Percentiles rank a stretch among this genome's conserved stretches.
phyloP scores from a whole-genome alignment of 2,329 filamentous ascomycete genomes.

The Sclerotinia minor region DNA sequence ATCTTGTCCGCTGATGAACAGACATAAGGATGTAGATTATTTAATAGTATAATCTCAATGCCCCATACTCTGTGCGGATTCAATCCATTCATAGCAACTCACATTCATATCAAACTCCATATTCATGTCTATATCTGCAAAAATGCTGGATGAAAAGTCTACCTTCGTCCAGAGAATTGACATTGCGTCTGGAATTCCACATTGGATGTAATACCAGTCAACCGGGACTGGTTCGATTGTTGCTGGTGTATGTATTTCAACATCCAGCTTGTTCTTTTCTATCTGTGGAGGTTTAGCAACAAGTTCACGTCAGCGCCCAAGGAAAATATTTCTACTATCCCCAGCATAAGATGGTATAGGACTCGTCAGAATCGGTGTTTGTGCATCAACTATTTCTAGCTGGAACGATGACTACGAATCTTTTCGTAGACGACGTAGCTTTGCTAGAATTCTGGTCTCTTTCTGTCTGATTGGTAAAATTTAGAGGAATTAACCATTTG shows the following conservation, averaged over 20 bases:
- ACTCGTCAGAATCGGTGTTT: constrained; percentile 38
- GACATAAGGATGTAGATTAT: not conserved
- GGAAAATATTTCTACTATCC: constrained; percentile 32
- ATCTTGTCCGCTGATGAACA: not conserved
- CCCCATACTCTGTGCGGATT: constrained; percentile 40
- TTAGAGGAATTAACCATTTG: constrained; percentile 29
- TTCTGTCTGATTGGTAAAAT: constrained; percentile 26
- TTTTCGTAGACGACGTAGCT: constrained; percentile 39
- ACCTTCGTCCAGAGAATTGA: constrained; percentile 39
- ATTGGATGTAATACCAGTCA: constrained; percentile 1
- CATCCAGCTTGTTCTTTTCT: not conserved
- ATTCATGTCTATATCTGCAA: constrained; percentile 34
- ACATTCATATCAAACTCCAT: constrained; percentile 42
- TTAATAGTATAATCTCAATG: not conserved
- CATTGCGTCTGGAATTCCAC: constrained; percentile 28
- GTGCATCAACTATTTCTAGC: constrained; percentile 35
- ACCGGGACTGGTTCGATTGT: not conserved
- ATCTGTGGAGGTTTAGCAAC: constrained; percentile 26
- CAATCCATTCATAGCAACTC: constrained; percentile 45
- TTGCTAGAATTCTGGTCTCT: constrained; percentile 46
- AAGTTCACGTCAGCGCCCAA: constrained; percentile 41
- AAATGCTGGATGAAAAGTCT: constrained; percentile 32
- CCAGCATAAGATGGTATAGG: constrained; percentile 34
- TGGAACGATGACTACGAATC: constrained; percentile 36
- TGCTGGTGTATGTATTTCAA: not conserved